Evolutionary conservation across 345 rosid genomes (phyloP).

Genomic region (Aegle marmelos): DNA sequence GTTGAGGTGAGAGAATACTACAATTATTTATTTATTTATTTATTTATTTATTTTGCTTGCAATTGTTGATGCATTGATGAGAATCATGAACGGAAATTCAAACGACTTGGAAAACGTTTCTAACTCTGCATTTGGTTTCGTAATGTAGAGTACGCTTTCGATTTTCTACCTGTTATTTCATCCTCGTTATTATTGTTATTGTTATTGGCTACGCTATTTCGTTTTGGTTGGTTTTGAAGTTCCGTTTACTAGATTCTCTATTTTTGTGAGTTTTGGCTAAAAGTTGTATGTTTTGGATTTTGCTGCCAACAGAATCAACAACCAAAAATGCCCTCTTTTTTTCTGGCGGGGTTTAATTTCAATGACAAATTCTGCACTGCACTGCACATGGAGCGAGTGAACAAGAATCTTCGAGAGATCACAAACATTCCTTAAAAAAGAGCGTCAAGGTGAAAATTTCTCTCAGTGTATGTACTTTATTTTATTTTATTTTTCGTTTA

Average conservation of each 20-base stretch:
- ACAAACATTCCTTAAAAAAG: constrained; percentile 37
- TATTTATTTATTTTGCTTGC: background rate
- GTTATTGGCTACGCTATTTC: background rate
- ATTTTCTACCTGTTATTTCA: background rate
- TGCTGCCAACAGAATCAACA: constrained; percentile 14
- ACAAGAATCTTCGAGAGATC: constrained; percentile 31
- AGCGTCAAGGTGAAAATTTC: constrained; percentile 26
- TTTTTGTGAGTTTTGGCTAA: background rate
- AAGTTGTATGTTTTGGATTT: background rate
- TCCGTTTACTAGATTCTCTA: constrained; percentile 5
- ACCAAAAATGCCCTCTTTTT: background rate
- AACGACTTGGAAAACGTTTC: background rate
- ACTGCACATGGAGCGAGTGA: constrained; percentile 34
- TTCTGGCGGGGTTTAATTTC: background rate
- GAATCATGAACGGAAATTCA: background rate
- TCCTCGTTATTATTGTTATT: background rate
- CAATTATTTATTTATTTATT: background rate
- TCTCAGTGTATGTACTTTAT: background rate
- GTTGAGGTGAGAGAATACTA: constrained; percentile 21
- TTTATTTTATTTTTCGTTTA: constrained; percentile 7
- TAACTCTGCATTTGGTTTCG: background rate
- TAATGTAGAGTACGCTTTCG: background rate
- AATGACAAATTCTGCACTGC: constrained; percentile 7
- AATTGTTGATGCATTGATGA: background rate
- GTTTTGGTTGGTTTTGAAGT: background rate